Conservation (phyloP, 805 yeast genomes). For the Kodamaea hsintzibuensis region DNA sequence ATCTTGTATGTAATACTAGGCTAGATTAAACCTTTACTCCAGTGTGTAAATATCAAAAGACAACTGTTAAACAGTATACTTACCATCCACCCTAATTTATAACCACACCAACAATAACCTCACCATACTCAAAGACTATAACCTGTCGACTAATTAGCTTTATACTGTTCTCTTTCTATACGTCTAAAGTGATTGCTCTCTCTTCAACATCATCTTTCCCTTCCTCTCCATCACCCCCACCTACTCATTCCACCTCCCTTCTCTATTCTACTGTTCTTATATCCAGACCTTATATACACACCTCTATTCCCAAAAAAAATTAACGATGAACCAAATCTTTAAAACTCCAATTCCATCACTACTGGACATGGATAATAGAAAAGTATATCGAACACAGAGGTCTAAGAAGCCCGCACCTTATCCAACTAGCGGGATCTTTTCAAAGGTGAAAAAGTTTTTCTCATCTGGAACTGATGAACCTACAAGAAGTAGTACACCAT, state of each 20-base stretch:
- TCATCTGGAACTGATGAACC: slow-evolving; percentile 4
- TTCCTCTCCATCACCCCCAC: neutral
- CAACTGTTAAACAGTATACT: too few species aligned
- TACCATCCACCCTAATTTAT: too few species aligned
- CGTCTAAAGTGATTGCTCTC: too few species aligned
- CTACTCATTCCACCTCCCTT: neutral
- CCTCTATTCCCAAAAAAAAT: neutral
- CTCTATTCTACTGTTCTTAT: too few species aligned
- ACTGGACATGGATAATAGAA: slow-evolving; percentile 35
- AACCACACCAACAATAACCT: too few species aligned
- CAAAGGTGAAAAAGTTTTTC: slow-evolving; percentile 30
- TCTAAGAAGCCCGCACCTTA: slow-evolving; percentile 26
- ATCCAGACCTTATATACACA: neutral
- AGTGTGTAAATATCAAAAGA: too few species aligned
- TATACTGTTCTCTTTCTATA: too few species aligned
- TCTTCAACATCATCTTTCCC: neutral
- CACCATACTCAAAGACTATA: too few species aligned
- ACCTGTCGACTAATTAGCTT: too few species aligned
- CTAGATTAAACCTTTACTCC: too few species aligned
- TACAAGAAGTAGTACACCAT: neutral
- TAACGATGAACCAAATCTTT: neutral
- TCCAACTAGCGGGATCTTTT: slow-evolving; percentile 26
- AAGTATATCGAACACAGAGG: slow-evolving; percentile 30
- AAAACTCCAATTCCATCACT: neutral
- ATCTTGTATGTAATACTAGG: too few species aligned